Percentiles rank a stretch among this genome's conserved stretches.
Conservation (phyloP, 2,329 filamentous ascomycete species). For the Monilinia laxa region DNA sequence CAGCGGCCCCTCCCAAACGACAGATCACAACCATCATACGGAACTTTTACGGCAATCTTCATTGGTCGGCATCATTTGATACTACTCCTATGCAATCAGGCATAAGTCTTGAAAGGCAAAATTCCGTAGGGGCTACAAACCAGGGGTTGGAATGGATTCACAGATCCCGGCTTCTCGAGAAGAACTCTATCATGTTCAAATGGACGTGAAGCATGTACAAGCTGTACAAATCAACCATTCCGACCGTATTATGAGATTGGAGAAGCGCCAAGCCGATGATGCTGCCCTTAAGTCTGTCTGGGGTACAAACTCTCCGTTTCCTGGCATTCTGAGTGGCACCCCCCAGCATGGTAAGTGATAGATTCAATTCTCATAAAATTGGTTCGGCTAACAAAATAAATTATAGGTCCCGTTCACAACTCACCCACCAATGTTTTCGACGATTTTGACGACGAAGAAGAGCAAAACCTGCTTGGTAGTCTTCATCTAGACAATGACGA, state of each 20-base stretch:
- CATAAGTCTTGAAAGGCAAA: conserved; percentile 1
- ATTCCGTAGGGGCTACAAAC: conserved; percentile 23
- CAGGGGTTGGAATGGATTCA: conserved; percentile 58
- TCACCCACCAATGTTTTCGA: conserved; percentile 83
- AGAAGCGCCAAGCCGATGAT: conserved; percentile 67
- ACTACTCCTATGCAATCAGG: conserved; percentile 18
- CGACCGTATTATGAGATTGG: conserved; percentile 60
- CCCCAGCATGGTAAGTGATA: conserved; percentile 76
- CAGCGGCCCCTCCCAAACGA: not conserved
- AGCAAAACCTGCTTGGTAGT: conserved; percentile 74
- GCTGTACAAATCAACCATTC: conserved; percentile 61
- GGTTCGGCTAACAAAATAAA: conserved; percentile 30
- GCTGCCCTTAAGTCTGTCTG: conserved; percentile 79
- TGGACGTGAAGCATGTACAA: conserved; percentile 69
- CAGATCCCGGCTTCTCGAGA: conserved; percentile 60
- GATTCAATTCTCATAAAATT: conserved; percentile 2
- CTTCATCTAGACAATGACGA: conserved; percentile 86
- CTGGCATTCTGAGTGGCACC: conserved; percentile 77
- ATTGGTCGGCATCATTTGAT: not conserved
- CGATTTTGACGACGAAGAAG: conserved; percentile 80
- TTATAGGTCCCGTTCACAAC: conserved; percentile 72
- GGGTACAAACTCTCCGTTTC: conserved; percentile 88
- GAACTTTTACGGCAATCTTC: not conserved
- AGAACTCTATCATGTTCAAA: conserved; percentile 67
- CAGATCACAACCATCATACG: conserved; percentile 1